phyloP scores from a whole-genome alignment of 768 basidiomycete genomes.

The Trichaptum fuscoviolaceum region DNA sequence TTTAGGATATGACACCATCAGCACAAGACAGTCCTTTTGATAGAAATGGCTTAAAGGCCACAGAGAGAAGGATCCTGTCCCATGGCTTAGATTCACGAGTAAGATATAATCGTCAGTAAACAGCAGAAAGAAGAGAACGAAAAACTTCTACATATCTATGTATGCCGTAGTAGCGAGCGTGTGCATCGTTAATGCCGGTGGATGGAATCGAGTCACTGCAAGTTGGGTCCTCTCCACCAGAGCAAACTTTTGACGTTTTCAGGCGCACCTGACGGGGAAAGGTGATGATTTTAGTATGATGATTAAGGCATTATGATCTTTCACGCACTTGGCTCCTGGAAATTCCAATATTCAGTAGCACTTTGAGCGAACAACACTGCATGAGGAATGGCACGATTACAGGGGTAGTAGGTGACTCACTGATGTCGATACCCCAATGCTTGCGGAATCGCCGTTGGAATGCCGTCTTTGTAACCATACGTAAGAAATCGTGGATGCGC shows the following conservation, averaged over 20 bases:
- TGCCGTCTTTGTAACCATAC: constrained; percentile 32
- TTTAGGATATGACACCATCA: too few relatives aligned
- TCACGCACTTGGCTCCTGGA: constrained; percentile 32
- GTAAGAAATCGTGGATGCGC: constrained; percentile 16
- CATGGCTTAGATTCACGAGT: too few relatives aligned
- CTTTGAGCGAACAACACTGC: constrained; percentile 14
- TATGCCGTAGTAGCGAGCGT: constrained; percentile 39
- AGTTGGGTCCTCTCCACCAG: constrained; percentile 39
- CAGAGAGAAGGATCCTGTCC: too few relatives aligned
- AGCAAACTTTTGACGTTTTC: constrained; percentile 36
- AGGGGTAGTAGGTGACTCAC: constrained; percentile 16
- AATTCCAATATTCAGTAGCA: constrained; percentile 45
- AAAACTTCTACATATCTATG: constrained; percentile 27
- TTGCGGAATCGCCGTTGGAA: constrained; percentile 45
- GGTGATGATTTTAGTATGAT: neutral
- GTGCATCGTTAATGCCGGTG: constrained; percentile 41
- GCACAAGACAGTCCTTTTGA: too few relatives aligned
- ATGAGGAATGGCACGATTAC: constrained; percentile 17
- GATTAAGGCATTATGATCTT: neutral
- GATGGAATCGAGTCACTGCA: constrained; percentile 38
- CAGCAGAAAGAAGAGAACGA: too few relatives aligned
- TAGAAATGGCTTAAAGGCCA: too few relatives aligned
- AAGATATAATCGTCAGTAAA: too few relatives aligned
- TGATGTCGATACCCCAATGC: constrained; percentile 44
- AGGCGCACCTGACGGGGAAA: constrained; percentile 20